phyloP scores from a whole-genome alignment of 176 grass and related monocot genomes.

The Rhynchospora breviuscula region DNA sequence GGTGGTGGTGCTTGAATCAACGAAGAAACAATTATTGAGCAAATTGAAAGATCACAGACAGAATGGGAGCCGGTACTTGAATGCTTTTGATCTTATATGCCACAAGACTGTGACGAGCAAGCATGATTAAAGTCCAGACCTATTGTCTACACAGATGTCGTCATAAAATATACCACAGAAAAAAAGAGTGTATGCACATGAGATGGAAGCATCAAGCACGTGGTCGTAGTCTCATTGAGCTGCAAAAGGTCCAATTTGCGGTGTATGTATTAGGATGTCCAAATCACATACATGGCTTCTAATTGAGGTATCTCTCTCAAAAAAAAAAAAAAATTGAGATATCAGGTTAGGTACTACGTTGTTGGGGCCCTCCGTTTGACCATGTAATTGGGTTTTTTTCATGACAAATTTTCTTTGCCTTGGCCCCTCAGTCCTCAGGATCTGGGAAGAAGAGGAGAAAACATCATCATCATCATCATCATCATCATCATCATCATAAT shows the following conservation, averaged over 20 bases:
- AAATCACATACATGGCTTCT: background rate
- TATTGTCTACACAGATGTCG: background rate
- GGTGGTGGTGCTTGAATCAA: no score
- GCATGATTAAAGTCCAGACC: background rate
- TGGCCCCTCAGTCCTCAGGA: no score
- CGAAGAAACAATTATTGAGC: background rate
- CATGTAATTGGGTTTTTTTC: no score
- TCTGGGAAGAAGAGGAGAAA: no score
- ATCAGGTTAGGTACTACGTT: background rate
- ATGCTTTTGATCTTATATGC: background rate
- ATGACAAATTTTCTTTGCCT: no score
- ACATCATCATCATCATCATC: no score
- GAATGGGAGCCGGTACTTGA: background rate
- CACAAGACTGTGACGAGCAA: background rate
- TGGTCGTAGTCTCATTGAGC: background rate
- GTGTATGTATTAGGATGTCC: conserved; percentile 9
- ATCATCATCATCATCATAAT: no score
- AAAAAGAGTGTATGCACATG: background rate
- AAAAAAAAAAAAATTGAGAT: no score
- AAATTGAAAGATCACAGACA: background rate
- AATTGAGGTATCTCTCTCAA: no score
- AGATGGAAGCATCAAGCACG: conserved; percentile 3
- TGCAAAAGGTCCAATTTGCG: background rate
- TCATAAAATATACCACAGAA: background rate
- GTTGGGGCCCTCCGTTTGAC: background rate